Base-by-base conservation (phyloP, 164 flowering plant genomes). In the Sedum album region DNA sequence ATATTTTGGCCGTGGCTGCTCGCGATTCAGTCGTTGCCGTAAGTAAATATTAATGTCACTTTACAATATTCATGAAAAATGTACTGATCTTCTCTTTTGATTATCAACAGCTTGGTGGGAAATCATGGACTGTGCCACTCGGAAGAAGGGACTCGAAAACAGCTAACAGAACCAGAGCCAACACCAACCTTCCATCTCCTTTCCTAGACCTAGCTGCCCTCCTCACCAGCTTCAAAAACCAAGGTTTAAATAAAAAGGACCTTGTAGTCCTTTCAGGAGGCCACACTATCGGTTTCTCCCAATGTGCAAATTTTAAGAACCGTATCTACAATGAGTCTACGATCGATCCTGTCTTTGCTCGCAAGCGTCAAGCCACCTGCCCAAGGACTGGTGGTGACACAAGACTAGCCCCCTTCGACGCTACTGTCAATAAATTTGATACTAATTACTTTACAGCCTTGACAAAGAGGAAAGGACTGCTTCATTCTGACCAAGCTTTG, bases 311-410 rank as follows among this genome's bases (percentile, higher is more conserved):
- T 35, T 35, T 35, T 7, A 35, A 35, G 38, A 33, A 33, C 67
- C 46, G 23, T 14, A 65, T 65, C 42, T 65, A 65, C 67, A 65
- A 65, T 23, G 67, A 65, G 8, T 3, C 67, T 5, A 65, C 35
- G 23, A 65, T 65, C 6, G 42, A 65, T 21, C 67, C 67, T 17
- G 46, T 35, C 5, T 60, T 23, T 28, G 65, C 65, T 3, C 31
- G 36, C 65, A 60, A 60, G 35, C 31, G 65, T 3, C 31, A 60
- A 25, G 14, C 7, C 0, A 65, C 46, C 0, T 65, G 67, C 39
- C 67, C 67, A n/a, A 36, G 39, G 21, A 65, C 3, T 13, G 67
- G 42, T 7, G 67, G 67, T 23, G 42, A 65, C 23, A 18, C 25
- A 4, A 65, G 36, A 20, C 67, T 65, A 0, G 46, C 67, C 6